Conservation (phyloP, 768 basidiomycete genomes). For the Rubroboletus pulcherrimus region DNA sequence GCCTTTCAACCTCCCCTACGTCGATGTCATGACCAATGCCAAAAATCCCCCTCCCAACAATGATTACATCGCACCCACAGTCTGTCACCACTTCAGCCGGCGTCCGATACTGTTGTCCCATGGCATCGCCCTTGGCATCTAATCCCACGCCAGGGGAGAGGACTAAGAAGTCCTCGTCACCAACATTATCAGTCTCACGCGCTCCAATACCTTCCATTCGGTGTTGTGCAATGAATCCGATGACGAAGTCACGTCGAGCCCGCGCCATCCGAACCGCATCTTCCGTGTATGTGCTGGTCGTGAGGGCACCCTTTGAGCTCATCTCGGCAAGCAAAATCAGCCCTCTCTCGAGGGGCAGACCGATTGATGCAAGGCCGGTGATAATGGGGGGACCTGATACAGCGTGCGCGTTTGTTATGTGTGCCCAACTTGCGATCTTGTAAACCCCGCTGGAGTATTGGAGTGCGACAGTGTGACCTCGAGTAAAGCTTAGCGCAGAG, state of each 20-base stretch:
- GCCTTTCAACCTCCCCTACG: constrained; percentile 40
- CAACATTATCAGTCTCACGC: constrained; percentile 24
- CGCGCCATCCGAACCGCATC: constrained; percentile 87
- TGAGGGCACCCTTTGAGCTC: constrained; percentile 86
- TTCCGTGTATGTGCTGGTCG: constrained; percentile 78
- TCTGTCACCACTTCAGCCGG: constrained; percentile 78
- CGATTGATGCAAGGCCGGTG: constrained; percentile 83
- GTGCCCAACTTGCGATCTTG: constrained; percentile 92
- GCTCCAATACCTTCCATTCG: constrained; percentile 69
- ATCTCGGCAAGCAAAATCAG: constrained; percentile 93
- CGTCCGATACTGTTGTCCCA: constrained; percentile 96
- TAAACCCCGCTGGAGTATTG: constrained; percentile 94
- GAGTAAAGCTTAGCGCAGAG: constrained; percentile 1
- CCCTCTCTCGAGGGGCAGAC: constrained; percentile 76
- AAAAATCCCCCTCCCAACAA: constrained; percentile 94
- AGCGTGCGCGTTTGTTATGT: constrained; percentile 95
- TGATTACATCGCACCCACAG: constrained; percentile 91
- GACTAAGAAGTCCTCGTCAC: constrained; percentile 79
- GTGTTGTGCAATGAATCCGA: constrained; percentile 92
- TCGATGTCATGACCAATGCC: constrained; percentile 50
- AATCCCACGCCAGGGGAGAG: constrained; percentile 92
- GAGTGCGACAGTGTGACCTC: constrained; percentile 93
- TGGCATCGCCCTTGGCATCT: constrained; percentile 69
- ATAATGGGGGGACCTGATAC: constrained; percentile 96
- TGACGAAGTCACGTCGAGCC: constrained; percentile 77